These are phyloP conservation scores for Pestalotiopsis sp. DNA, from an alignment of 2,329 filamentous ascomycete species.

Conservation along the genomic window DNA sequence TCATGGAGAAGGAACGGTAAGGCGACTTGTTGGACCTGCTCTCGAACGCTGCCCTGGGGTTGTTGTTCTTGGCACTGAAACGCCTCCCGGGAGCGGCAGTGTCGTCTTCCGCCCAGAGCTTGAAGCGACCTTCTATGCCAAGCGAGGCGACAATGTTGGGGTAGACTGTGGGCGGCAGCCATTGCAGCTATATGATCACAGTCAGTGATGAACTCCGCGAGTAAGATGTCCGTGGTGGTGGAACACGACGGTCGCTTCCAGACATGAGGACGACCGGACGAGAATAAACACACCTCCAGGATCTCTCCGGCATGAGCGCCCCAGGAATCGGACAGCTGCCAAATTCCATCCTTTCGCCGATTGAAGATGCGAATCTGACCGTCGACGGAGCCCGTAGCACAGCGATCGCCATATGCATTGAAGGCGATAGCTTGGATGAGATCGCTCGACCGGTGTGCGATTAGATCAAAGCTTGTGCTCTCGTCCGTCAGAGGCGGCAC, in stretches of 20 bases:
- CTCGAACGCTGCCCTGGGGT: conserved; percentile 56
- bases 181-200: conserved; percentile 70
- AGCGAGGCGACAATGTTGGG: conserved; percentile 85
- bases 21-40: conserved; percentile 63
- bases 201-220: conserved; percentile 8
- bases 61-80: conserved; percentile 67
- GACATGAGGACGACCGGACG: neutral
- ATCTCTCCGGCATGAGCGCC: conserved; percentile 89
- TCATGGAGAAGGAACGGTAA: conserved; percentile 84
- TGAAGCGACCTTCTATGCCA: conserved; percentile 86
- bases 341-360: conserved; percentile 74
- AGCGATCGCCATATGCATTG: conserved; percentile 90
- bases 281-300: conserved; percentile 64
- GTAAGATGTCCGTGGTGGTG: neutral
- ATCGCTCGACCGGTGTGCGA: conserved; percentile 77
- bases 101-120: conserved; percentile 90
- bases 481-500: conserved; percentile 37
- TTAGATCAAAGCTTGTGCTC: conserved; percentile 58
- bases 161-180: conserved; percentile 89
- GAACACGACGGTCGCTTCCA: neutral
- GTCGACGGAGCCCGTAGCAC: conserved; percentile 89
- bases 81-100: conserved; percentile 78
- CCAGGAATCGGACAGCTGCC: conserved; percentile 86
- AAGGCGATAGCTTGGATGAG: conserved; percentile 84
- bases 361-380: conserved; percentile 93